phyloP scores from a whole-genome alignment of 2,329 filamentous ascomycete genomes.

The Pseudodiploospora longispora region DNA sequence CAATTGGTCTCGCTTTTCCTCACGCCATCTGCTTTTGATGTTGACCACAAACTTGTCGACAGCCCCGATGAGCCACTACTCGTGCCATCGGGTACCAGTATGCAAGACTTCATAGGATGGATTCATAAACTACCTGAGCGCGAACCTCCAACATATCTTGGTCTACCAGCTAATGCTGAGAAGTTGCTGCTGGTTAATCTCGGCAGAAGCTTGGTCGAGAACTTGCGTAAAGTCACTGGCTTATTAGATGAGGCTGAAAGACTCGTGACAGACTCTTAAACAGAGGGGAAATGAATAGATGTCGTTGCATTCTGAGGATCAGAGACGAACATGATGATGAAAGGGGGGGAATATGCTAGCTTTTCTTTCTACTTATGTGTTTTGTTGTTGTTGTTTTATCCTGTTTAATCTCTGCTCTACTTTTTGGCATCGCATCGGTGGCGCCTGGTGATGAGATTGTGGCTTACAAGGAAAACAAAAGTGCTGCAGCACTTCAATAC shows the following conservation, averaged over 20 bases:
- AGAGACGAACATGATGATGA: too few species aligned
- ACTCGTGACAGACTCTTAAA: slow-evolving; percentile 57
- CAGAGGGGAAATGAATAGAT: background rate
- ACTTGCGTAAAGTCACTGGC: slow-evolving; percentile 76
- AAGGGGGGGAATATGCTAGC: too few species aligned
- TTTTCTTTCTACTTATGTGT: too few species aligned
- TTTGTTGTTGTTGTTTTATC: too few species aligned
- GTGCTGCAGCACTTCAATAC: too few species aligned
- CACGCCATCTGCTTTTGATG: slow-evolving; percentile 83
- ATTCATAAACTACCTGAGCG: slow-evolving; percentile 87
- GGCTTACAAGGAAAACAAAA: too few species aligned
- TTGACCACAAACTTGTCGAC: slow-evolving; percentile 81
- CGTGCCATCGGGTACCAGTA: slow-evolving; percentile 71
- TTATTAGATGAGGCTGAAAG: slow-evolving; percentile 92
- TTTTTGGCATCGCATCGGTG: too few species aligned
- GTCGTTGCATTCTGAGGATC: background rate
- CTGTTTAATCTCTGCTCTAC: too few species aligned
- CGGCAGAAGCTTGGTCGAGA: slow-evolving; percentile 74
- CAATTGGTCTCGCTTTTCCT: slow-evolving; percentile 70
- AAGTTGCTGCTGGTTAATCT: slow-evolving; percentile 86
- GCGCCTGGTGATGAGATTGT: too few species aligned
- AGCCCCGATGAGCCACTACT: slow-evolving; percentile 55
- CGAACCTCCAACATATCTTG: slow-evolving; percentile 91
- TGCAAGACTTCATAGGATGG: slow-evolving; percentile 85
- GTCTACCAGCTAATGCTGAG: slow-evolving; percentile 90